A percentile compares a stretch with the other conserved stretches of the same genome.
These are phyloP conservation scores for Nectriaceae sp. DNA, from an alignment of 2,329 filamentous ascomycete species.

Conservation along the genomic window DNA sequence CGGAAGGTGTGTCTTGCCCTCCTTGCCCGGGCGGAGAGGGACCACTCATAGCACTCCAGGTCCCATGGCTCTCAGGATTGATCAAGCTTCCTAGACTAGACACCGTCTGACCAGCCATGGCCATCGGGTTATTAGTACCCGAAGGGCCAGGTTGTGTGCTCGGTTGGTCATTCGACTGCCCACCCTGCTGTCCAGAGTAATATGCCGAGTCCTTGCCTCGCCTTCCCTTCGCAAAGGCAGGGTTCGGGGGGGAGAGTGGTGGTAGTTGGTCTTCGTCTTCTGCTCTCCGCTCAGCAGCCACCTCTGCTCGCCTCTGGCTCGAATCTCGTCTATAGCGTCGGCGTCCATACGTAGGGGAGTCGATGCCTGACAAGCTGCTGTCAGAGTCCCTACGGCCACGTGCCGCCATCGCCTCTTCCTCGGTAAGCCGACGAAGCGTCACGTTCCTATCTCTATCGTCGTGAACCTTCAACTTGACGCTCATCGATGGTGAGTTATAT, in stretches of 20 bases:
- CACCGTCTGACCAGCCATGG: constrained; percentile 42
- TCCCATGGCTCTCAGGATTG: constrained; percentile 51
- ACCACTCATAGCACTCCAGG: constrained; percentile 57
- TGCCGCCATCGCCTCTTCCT: constrained; percentile 55
- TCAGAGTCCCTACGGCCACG: constrained; percentile 51
- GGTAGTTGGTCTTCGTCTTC: constrained; percentile 43
- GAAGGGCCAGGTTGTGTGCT: constrained; percentile 41
- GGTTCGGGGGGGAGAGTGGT: constrained; percentile 56
- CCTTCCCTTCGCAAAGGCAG: constrained; percentile 55
- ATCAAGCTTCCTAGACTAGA: constrained; percentile 49
- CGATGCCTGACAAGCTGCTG: constrained; percentile 55
- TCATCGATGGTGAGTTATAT: constrained; percentile 46
- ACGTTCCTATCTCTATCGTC: constrained; percentile 63
- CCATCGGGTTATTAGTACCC: constrained; percentile 18
- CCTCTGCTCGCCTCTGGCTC: constrained; percentile 48
- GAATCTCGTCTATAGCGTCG: constrained; percentile 58
- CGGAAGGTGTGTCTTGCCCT: constrained; percentile 35
- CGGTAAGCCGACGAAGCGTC: constrained; percentile 61
- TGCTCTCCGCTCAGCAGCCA: constrained; percentile 46
- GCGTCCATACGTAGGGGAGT: constrained; percentile 46
- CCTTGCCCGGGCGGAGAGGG: constrained; percentile 42
- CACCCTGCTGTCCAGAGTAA: constrained; percentile 58
- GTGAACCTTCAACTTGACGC: constrained; percentile 61
- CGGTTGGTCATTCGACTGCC: no score
- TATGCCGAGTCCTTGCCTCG: constrained; percentile 63